Evolutionary conservation across 352 stramenopile genomes (phyloP).

Genomic region (Phytopythium ostracodes): DNA sequence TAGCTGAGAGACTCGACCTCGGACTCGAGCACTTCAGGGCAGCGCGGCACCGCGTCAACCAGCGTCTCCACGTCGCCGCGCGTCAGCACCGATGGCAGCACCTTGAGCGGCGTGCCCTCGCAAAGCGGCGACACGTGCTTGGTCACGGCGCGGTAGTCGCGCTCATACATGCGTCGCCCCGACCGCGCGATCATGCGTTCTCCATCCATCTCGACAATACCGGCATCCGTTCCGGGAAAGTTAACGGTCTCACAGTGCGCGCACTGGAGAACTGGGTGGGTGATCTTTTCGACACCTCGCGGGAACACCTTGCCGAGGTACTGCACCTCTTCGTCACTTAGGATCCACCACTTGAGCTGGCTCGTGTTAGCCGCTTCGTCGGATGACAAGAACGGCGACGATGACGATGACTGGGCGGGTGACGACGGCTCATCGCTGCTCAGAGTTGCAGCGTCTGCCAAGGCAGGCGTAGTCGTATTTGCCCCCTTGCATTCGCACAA

Average conservation of each 20-base stretch:
- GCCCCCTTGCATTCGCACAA: conserved; percentile 33
- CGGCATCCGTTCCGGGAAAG: conserved; percentile 70
- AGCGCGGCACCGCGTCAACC: conserved; percentile 32
- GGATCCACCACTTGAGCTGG: conserved; percentile 63
- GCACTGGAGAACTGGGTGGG: conserved; percentile 68
- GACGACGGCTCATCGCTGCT: background rate
- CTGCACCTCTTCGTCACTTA: conserved; percentile 62
- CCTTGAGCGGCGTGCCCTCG: conserved; percentile 60
- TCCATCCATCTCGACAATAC: conserved; percentile 66
- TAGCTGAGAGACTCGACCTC: conserved; percentile 63
- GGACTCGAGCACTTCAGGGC: conserved; percentile 60
- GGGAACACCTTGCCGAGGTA: conserved; percentile 70
- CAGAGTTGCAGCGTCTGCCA: conserved; percentile 2
- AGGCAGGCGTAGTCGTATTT: background rate
- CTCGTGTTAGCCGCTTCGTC: background rate
- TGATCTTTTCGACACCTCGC: conserved; percentile 27
- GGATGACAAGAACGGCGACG: background rate
- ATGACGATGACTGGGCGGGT: background rate
- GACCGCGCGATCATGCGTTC: conserved; percentile 65
- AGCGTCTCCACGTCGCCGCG: conserved; percentile 47
- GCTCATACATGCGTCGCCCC: conserved; percentile 71
- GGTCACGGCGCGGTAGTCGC: conserved; percentile 74
- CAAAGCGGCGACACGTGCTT: conserved; percentile 75
- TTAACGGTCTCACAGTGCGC: conserved; percentile 73
- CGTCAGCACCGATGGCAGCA: conserved; percentile 37